phyloP scores from a whole-genome alignment of 805 yeast species.

The Brettanomyces sp. region DNA sequence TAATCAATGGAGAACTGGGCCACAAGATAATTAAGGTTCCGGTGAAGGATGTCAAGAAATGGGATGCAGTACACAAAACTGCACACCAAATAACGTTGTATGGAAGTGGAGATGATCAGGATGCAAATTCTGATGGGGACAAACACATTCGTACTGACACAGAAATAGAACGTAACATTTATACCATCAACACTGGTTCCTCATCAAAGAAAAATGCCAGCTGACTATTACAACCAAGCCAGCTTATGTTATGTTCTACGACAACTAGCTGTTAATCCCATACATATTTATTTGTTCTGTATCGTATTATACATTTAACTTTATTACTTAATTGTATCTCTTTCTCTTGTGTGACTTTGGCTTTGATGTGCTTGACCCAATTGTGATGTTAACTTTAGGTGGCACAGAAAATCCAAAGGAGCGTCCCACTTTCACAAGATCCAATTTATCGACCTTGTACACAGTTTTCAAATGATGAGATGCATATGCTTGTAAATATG shows the following conservation, averaged over 20 bases:
- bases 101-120: neutral
- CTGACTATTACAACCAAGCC: too few species aligned
- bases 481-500: constrained; percentile 95
- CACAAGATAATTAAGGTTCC: constrained; percentile 31
- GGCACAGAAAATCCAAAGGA: constrained; percentile 93
- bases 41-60: constrained; percentile 21
- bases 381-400: constrained; percentile 92
- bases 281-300: neutral
- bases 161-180: too few species aligned
- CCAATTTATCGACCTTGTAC: constrained; percentile 91
- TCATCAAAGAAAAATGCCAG: too few species aligned
- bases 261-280: neutral
- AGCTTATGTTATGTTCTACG: neutral
- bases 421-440: constrained; percentile 88
- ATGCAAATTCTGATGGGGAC: too few species aligned
- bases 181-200: too few species aligned
- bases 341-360: constrained; percentile 8
- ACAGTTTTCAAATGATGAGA: constrained; percentile 95
- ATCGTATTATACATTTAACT: constrained; percentile 1
- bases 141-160: too few species aligned
- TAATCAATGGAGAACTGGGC: constrained; percentile 31
- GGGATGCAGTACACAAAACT: constrained; percentile 20
- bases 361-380: constrained; percentile 66
- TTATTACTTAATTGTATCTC: neutral
- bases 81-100: neutral